These are phyloP conservation scores for Euphorbia pulcherrima DNA, from an alignment of 345 rosid genomes.

Conservation along the genomic window DNA sequence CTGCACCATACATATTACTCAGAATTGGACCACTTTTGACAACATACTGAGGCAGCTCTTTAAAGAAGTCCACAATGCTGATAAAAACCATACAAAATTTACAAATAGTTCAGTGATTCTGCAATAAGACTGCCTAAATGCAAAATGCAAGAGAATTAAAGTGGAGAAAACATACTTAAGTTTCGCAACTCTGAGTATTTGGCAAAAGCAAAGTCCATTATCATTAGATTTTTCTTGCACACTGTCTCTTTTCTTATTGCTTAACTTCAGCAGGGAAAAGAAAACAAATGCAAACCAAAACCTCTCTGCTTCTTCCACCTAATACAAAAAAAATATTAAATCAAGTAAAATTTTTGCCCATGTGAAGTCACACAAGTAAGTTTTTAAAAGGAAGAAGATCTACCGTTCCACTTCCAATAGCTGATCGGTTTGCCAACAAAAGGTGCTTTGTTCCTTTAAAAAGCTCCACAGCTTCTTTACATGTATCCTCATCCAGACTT, in stretches of 20 bases:
- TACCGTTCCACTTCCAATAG: slow-evolving; percentile 67
- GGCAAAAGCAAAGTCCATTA: slow-evolving; percentile 55
- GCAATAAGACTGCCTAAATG: not conserved
- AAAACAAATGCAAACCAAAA: slow-evolving; percentile 80
- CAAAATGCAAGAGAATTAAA: slow-evolving; percentile 13
- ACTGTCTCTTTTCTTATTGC: slow-evolving; percentile 39
- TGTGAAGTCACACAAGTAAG: not conserved
- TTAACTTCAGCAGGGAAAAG: slow-evolving; percentile 57
- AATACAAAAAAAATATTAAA: slow-evolving; percentile 17
- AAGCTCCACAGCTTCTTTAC: slow-evolving; percentile 45
- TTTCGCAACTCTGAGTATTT: slow-evolving; percentile 63
- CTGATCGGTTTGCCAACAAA: slow-evolving; percentile 40
- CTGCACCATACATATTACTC: slow-evolving; percentile 57
- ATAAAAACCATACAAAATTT: slow-evolving; percentile 13
- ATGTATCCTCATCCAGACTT: slow-evolving; percentile 46
- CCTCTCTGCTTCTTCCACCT: slow-evolving; percentile 85
- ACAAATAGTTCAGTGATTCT: slow-evolving; percentile 1
- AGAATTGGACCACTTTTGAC: slow-evolving; percentile 74
- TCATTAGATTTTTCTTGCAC: slow-evolving; percentile 30
- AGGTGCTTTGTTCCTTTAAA: slow-evolving; percentile 67
- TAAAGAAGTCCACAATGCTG: slow-evolving; percentile 82
- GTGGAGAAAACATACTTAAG: slow-evolving; percentile 50
- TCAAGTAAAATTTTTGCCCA: slow-evolving; percentile 1
- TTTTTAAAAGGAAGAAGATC: not conserved
- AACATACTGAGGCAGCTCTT: slow-evolving; percentile 83